Evolutionary conservation across 768 basidiomycete species (phyloP).

Genomic region (Agrocybe pediades): DNA sequence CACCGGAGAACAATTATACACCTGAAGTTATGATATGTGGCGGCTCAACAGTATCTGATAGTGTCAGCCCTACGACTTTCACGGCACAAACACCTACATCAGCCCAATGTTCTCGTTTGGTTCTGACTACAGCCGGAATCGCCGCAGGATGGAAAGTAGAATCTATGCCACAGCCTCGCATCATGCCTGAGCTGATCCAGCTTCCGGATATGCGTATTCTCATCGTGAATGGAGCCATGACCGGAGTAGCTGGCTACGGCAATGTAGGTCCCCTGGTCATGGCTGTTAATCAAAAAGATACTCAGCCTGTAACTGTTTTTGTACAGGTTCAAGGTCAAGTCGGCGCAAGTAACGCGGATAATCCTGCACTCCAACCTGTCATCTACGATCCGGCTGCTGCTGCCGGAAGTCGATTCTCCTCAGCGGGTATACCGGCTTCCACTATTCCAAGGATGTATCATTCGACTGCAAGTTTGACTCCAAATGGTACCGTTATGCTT

Average conservation of each 20-base stretch:
- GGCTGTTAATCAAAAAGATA: no score
- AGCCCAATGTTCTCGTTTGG: not conserved
- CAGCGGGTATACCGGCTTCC: not conserved
- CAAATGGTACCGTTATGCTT: not conserved
- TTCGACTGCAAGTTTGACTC: not conserved
- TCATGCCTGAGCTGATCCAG: not conserved
- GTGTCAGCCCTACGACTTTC: not conserved
- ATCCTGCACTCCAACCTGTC: not conserved
- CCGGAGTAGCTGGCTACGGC: not conserved
- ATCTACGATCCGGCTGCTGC: not conserved
- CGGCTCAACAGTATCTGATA: not conserved
- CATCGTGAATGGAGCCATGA: not conserved
- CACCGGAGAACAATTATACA: not conserved
- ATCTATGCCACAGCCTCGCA: not conserved
- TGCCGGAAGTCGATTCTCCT: not conserved
- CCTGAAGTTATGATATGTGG: not conserved
- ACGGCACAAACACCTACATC: not conserved
- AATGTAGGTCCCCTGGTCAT: not conserved
- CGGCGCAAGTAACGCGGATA: not conserved
- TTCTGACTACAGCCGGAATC: not conserved
- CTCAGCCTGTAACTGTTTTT: not conserved
- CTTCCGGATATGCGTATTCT: not conserved
- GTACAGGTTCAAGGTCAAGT: not conserved
- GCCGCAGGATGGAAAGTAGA: constrained; percentile 1
- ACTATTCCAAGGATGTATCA: not conserved